Percentiles rank a stretch among this genome's conserved stretches.
phyloP scores from a whole-genome alignment of 371 early-diverging fungal species.

The Apophysomyces sp. region DNA sequence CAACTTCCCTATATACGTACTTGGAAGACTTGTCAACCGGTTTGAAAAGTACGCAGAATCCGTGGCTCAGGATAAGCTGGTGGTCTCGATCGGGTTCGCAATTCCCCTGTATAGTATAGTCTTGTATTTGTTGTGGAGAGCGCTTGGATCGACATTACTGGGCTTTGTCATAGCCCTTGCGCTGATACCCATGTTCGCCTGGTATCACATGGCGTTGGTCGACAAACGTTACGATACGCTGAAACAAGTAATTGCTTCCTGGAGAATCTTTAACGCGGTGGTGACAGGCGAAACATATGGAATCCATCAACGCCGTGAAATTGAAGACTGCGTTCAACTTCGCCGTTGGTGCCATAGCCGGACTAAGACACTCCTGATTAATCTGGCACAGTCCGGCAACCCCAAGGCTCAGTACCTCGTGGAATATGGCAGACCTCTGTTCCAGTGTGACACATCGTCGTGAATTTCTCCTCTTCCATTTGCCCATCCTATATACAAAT shows the following conservation, averaged over 20 bases:
- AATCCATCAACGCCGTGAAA: slow-evolving; percentile 25
- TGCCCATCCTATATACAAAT: background rate
- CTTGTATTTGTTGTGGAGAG: slow-evolving; percentile 34
- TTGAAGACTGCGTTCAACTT: slow-evolving; percentile 38
- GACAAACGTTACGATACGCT: slow-evolving; percentile 51
- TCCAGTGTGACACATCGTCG: slow-evolving; percentile 7
- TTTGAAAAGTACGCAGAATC: slow-evolving; percentile 55
- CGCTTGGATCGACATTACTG: slow-evolving; percentile 24
- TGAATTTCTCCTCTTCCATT: background rate
- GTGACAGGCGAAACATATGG: slow-evolving; percentile 17
- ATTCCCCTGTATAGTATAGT: slow-evolving; percentile 39
- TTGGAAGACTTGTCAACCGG: slow-evolving; percentile 42
- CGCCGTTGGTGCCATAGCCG: slow-evolving; percentile 38
- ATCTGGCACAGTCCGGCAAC: slow-evolving; percentile 25
- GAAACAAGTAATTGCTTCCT: slow-evolving; percentile 44
- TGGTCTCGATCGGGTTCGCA: slow-evolving; percentile 30
- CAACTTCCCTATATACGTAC: slow-evolving; percentile 52
- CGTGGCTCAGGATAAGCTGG: slow-evolving; percentile 53
- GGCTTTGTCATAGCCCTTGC: slow-evolving; percentile 25
- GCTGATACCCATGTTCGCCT: slow-evolving; percentile 43
- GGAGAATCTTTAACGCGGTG: slow-evolving; percentile 50
- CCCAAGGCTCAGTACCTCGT: slow-evolving; percentile 29
- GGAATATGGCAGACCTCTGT: slow-evolving; percentile 25
- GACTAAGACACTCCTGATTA: slow-evolving; percentile 16
- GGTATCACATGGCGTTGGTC: slow-evolving; percentile 51